Evolutionary conservation across 805 yeast species (phyloP).

Genomic region (Myxozyma nipponensis): DNA sequence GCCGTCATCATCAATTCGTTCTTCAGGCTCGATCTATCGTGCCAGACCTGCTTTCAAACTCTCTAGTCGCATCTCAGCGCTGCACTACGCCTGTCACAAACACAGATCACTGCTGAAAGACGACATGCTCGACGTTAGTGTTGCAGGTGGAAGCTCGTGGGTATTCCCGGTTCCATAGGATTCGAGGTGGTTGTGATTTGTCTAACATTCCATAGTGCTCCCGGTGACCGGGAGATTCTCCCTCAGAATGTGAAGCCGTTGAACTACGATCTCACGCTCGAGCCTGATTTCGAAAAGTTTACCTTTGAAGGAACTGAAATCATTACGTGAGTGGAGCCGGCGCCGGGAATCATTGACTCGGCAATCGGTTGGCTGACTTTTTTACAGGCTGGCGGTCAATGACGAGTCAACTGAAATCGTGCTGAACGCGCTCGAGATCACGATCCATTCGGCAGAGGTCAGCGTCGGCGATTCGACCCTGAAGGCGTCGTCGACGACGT

Average conservation of each 20-base stretch:
- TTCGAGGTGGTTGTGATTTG: neutral
- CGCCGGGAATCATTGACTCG: slow-evolving; percentile 7
- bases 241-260: slow-evolving; percentile 67
- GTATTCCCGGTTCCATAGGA: neutral
- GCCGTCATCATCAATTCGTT: too few species aligned
- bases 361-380: neutral
- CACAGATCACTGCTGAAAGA: slow-evolving; percentile 13
- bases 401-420: slow-evolving; percentile 45
- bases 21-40: too few species aligned
- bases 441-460: slow-evolving; percentile 46
- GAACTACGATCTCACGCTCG: slow-evolving; percentile 66
- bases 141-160: slow-evolving; percentile 20
- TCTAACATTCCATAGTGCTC: slow-evolving; percentile 10
- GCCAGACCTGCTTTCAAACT: too few species aligned
- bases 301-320: slow-evolving; percentile 48
- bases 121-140: slow-evolving; percentile 25
- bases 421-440: slow-evolving; percentile 64
- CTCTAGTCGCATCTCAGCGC: neutral
- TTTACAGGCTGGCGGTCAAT: slow-evolving; percentile 42
- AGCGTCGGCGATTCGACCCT: slow-evolving; percentile 14
- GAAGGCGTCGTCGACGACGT: slow-evolving; percentile 33
- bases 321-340: slow-evolving; percentile 46
- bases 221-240: slow-evolving; percentile 43
- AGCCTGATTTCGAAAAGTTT: slow-evolving; percentile 52
- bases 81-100: slow-evolving; percentile 19